Percentiles rank a stretch among this genome's conserved stretches.
phyloP scores from a whole-genome alignment of 2,329 filamentous ascomycete species.

The Trichoderma asperellum region DNA sequence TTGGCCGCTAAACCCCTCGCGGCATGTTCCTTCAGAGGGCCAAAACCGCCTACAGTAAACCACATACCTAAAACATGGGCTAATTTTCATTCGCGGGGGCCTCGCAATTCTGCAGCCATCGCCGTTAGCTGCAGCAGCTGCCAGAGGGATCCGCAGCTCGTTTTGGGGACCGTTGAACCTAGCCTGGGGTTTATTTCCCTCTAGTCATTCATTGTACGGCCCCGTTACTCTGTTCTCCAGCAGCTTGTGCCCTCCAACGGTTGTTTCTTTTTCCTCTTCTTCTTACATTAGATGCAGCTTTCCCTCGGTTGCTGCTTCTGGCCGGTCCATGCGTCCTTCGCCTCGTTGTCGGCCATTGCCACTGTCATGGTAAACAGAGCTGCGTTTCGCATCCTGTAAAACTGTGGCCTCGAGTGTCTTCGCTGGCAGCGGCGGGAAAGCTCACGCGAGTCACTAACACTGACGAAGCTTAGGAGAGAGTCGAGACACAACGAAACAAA shows the following conservation, averaged over 20 bases:
- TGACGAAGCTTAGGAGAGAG: not conserved
- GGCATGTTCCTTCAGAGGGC: not conserved
- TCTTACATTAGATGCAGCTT: not conserved
- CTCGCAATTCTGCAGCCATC: not conserved
- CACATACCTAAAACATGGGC: constrained; percentile 3
- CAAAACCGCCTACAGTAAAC: constrained; percentile 1
- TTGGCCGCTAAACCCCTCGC: constrained; percentile 11
- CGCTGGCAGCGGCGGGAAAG: constrained; percentile 4
- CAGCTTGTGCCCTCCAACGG: not conserved
- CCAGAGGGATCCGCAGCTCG: not conserved
- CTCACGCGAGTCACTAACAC: not conserved
- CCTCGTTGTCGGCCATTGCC: not conserved
- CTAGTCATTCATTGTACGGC: not conserved
- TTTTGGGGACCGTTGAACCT: not conserved
- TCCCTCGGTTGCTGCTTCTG: not conserved
- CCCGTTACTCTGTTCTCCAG: not conserved
- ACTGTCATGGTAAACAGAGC: constrained; percentile 12
- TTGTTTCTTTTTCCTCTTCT: not conserved
- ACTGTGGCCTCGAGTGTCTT: not conserved
- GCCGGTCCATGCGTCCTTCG: not conserved
- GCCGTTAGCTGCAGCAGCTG: not conserved
- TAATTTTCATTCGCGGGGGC: not conserved
- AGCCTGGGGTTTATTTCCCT: constrained; percentile 21
- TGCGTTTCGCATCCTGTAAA: constrained; percentile 14
- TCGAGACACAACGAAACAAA: not conserved